Evolutionary conservation across 2,329 filamentous ascomycete species (phyloP).

Genomic region (Cercospora brassicicola): DNA sequence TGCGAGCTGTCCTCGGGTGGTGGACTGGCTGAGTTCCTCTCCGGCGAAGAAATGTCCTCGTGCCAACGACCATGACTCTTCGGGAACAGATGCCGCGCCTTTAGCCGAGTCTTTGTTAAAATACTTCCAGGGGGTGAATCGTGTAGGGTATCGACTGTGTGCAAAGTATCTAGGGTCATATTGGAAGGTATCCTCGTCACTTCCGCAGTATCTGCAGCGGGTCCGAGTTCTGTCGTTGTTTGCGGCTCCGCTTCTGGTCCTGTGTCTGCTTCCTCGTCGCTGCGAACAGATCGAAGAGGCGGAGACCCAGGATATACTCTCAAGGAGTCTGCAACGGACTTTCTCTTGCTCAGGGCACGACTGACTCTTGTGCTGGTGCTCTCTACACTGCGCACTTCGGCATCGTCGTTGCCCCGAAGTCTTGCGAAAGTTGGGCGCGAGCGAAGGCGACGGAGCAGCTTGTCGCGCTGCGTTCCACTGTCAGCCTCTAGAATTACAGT

Average conservation of each 20-base stretch:
- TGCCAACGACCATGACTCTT: slow-evolving; percentile 17
- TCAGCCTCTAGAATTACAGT: not conserved
- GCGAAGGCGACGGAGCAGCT: slow-evolving; percentile 1
- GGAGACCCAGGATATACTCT: slow-evolving; percentile 13
- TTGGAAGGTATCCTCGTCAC: slow-evolving; percentile 1
- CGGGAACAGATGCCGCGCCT: slow-evolving; percentile 12
- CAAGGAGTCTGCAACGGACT: slow-evolving; percentile 15
- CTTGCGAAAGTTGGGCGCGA: not conserved
- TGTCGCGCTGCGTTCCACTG: not conserved
- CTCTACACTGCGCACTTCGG: slow-evolving; percentile 7
- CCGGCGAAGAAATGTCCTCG: slow-evolving; percentile 12
- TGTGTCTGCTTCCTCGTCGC: not conserved
- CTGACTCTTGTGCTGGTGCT: slow-evolving; percentile 12
- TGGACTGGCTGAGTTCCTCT: slow-evolving; percentile 15
- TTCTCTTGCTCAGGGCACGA: slow-evolving; percentile 8
- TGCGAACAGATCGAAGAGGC: not conserved
- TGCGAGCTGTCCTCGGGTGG: slow-evolving; percentile 17
- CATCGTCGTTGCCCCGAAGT: slow-evolving; percentile 3
- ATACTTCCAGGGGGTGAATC: slow-evolving; percentile 10
- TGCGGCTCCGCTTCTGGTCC: not conserved
- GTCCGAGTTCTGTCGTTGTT: not conserved
- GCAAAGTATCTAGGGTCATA: not conserved
- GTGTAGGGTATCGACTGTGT: not conserved
- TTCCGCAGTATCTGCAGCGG: not conserved
- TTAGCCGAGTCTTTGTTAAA: not conserved